Conservation (phyloP, 495 filamentous ascomycete species). For the Ramalina peruviana region DNA sequence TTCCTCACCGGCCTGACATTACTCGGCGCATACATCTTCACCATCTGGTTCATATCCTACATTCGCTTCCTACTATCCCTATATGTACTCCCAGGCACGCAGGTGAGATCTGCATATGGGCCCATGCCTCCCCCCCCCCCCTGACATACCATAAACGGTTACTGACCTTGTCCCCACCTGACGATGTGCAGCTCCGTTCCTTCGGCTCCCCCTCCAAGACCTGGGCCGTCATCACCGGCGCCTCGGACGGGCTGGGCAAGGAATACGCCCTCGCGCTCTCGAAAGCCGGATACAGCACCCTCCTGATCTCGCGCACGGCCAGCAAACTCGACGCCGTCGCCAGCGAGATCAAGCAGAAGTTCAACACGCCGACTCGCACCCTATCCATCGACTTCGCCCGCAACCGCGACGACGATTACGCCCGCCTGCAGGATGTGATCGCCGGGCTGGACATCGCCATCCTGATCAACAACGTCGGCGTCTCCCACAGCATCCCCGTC, state of each 20-base stretch:
- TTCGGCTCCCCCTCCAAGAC: conserved; percentile 76
- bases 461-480: conserved; percentile 94
- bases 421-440: conserved; percentile 49
- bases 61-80: conserved; percentile 53
- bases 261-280: conserved; percentile 88
- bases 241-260: conserved; percentile 93
- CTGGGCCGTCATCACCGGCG: conserved; percentile 92
- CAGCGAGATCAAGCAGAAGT: conserved; percentile 52
- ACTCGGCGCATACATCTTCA: conserved; percentile 19
- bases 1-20: background rate
- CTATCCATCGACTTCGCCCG: conserved; percentile 84
- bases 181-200: conserved; percentile 51
- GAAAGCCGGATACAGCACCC: conserved; percentile 77
- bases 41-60: conserved; percentile 43
- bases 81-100: conserved; percentile 59
- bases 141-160: too few relatives aligned
- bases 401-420: conserved; percentile 64
- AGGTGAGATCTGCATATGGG: conserved; percentile 28
- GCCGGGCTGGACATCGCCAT: conserved; percentile 68
- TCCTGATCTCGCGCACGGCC: conserved; percentile 86
- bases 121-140: background rate
- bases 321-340: conserved; percentile 73
- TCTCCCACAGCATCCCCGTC: conserved; percentile 82
- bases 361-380: conserved; percentile 50
- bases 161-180: background rate